Conservation (phyloP, 805 yeast genomes). For the Cyberlindnera sargentensis region DNA sequence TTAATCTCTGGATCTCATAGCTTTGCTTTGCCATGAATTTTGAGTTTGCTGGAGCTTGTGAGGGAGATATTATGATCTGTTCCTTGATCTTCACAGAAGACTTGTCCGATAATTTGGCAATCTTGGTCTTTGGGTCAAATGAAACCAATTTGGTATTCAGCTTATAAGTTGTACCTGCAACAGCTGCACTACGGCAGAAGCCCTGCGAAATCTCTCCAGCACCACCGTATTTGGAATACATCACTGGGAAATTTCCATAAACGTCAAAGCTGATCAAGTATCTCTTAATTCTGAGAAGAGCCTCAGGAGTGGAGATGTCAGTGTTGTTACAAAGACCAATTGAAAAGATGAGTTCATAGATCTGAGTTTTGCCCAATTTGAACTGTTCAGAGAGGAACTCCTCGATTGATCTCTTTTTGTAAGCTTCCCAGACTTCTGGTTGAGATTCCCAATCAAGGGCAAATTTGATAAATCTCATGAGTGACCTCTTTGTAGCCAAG, state of each 20-base stretch:
- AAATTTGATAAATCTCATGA: conserved; percentile 90
- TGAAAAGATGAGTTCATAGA: conserved; percentile 76
- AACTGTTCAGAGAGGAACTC: conserved; percentile 58
- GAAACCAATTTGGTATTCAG: conserved; percentile 58
- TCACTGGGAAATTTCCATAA: conserved; percentile 90
- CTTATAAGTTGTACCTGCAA: conserved; percentile 92
- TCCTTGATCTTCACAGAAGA: conserved; percentile 69
- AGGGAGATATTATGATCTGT: conserved; percentile 69
- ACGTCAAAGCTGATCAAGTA: conserved; percentile 81
- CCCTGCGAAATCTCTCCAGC: conserved; percentile 96
- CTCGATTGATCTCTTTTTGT: conserved; percentile 48
- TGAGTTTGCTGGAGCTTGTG: conserved; percentile 44
- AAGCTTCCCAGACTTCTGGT: conserved; percentile 48
- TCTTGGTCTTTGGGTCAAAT: conserved; percentile 58
- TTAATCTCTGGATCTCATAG: conserved; percentile 63
- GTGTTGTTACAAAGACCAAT: conserved; percentile 70
- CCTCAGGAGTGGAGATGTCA: conserved; percentile 61
- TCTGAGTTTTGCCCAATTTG: conserved; percentile 65
- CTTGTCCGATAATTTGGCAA: conserved; percentile 73
- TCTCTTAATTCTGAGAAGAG: conserved; percentile 73
- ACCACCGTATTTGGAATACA: conserved; percentile 90
- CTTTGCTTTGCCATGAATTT: conserved; percentile 37
- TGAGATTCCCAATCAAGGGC: conserved; percentile 63
- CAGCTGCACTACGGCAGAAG: conserved; percentile 96
- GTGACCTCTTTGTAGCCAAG: conserved; percentile 66